Percentiles rank a stretch among this genome's conserved stretches.
Conservation (phyloP, 495 filamentous ascomycete genomes). For the Aspergillus conjunctus region DNA sequence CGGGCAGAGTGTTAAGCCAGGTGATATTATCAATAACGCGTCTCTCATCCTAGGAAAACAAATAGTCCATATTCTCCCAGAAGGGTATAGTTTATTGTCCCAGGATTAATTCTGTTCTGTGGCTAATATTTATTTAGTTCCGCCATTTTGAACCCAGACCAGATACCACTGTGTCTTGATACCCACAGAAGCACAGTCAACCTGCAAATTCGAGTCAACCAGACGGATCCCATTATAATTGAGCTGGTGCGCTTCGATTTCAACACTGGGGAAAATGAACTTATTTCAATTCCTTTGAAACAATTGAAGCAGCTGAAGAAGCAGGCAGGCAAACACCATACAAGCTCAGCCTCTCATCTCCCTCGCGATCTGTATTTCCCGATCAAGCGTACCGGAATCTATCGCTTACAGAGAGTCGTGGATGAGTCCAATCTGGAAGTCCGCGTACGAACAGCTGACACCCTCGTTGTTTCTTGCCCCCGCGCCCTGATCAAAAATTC, state of each 20-base stretch:
- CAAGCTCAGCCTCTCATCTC: conserved; percentile 51
- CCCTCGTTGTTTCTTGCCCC: conserved; percentile 82
- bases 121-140: conserved; percentile 54
- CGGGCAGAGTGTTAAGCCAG: conserved; percentile 83
- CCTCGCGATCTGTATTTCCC: conserved; percentile 62
- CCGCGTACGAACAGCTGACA: conserved; percentile 68
- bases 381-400: conserved; percentile 81
- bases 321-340: conserved; percentile 54
- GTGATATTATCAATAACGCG: conserved; percentile 80
- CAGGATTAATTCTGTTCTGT: background rate
- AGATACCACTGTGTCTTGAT: conserved; percentile 75
- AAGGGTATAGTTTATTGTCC: conserved; percentile 64
- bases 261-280: conserved; percentile 74
- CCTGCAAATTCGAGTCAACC: conserved; percentile 90
- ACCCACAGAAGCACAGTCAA: conserved; percentile 56
- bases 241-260: conserved; percentile 84
- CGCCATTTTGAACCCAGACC: conserved; percentile 80
- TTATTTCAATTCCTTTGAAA: conserved; percentile 68
- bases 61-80: conserved; percentile 94
- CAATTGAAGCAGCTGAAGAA: conserved; percentile 69
- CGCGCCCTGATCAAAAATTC: conserved; percentile 68
- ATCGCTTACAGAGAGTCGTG: conserved; percentile 78
- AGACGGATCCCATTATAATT: conserved; percentile 82
- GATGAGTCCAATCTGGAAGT: conserved; percentile 95
- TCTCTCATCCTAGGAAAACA: conserved; percentile 93